Base-by-base conservation (phyloP, 176 grass and related monocot genomes). In the Urochloa ruziziensis region DNA sequence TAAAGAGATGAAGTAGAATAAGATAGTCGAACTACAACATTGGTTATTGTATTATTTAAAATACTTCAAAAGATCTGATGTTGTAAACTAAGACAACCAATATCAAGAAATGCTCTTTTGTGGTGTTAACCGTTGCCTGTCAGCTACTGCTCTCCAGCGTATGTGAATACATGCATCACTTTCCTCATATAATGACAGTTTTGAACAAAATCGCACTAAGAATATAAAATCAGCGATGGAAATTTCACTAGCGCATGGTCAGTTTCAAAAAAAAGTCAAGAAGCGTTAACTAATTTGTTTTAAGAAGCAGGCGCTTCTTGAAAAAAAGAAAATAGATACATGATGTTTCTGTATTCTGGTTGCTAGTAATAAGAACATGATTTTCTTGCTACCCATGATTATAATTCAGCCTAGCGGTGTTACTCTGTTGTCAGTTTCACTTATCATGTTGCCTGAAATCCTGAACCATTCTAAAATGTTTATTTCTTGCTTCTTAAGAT, bases 401-500 rank as follows among this genome's bases (percentile, higher is more conserved):
- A 67, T 57, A 47, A 17, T 57, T 80, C 58, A 47, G 29, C 21
- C 21, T 81, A 44, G 15, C 35, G 36, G 13, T 78, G 62, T 49
- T 82, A 43, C 51, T 59, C 35, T 58, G 34, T 70, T 61, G 49
- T 15, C 25, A 54, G 51, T 64, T 82, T 27, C 62, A 63, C 64
- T 71, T 71, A 33, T 37, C 32, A 61, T 46, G 40, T 51, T 47
- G 64, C 28, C 63, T 48, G 30, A 60, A 78, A 14, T 36, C 30
- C 62, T 47, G 49, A 78, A 60, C 37, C 21, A 21, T 78, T 59
- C 11, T 67, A 69, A 78, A 40, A 59, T 72, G 15, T 17, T 76
- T 82, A 77, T 76, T 82, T 49, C 51, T 59, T 39, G 43, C 40
- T 80, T 80, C 60, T 86, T 1, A 39, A 58, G 19, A 46, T 37